phyloP scores from a whole-genome alignment of 2,329 filamentous ascomycete species.

The Ceratocystis colombiana region DNA sequence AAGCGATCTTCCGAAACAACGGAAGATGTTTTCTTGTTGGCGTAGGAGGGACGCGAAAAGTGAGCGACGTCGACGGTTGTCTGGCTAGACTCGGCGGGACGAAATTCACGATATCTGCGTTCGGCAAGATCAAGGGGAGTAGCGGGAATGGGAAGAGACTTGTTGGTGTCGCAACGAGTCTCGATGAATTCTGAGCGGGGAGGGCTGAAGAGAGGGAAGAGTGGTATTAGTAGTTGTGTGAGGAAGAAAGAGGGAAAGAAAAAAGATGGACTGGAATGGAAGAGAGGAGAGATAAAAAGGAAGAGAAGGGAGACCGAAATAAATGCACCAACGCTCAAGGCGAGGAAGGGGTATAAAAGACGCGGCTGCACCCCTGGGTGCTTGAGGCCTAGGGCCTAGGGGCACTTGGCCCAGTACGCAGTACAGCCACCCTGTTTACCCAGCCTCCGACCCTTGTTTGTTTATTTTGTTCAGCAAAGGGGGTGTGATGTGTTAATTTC shows the following conservation, averaged over 20 bases:
- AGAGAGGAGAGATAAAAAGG: constrained; percentile 6
- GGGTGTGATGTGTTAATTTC: constrained; percentile 12
- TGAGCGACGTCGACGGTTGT: constrained; percentile 32
- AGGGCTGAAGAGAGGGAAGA: constrained; percentile 27
- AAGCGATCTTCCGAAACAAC: constrained; percentile 27
- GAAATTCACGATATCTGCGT: constrained; percentile 52
- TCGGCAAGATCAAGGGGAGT: constrained; percentile 53
- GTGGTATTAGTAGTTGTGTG: constrained; percentile 37
- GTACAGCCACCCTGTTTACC: constrained; percentile 20
- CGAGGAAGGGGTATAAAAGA: constrained; percentile 22
- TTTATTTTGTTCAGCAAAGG: constrained; percentile 21
- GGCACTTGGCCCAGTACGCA: not conserved
- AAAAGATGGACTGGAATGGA: constrained; percentile 4
- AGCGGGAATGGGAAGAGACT: constrained; percentile 40
- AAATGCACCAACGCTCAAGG: constrained; percentile 18
- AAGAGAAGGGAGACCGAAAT: constrained; percentile 9
- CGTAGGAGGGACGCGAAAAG: constrained; percentile 19
- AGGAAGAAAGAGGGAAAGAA: not conserved
- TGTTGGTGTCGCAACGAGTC: constrained; percentile 56
- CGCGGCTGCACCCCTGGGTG: constrained; percentile 14
- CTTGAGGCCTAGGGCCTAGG: no score
- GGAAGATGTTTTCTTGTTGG: constrained; percentile 20
- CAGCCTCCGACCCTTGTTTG: constrained; percentile 22
- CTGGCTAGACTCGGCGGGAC: constrained; percentile 35
- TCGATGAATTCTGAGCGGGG: constrained; percentile 45